Conservation (phyloP, 805 yeast genomes). For the Cyberlindnera xishuangbannaensis region DNA sequence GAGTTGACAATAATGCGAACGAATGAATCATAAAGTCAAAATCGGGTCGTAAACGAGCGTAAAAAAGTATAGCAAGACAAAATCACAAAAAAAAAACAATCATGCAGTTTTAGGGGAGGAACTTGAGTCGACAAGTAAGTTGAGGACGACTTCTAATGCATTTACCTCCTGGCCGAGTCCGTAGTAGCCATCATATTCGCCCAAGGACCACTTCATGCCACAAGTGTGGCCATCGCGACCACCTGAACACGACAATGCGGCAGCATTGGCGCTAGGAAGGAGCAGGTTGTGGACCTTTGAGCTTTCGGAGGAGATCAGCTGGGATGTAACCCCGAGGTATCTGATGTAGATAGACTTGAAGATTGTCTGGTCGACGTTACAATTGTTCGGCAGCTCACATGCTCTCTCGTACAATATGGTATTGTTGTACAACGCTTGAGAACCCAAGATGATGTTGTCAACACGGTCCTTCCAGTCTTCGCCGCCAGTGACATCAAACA, state of each 20-base stretch:
- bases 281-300: constrained; percentile 29
- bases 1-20: too few species aligned
- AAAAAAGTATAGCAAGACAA: too few species aligned
- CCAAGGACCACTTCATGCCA: constrained; percentile 71
- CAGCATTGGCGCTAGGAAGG: constrained; percentile 55
- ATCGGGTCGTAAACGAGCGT: too few species aligned
- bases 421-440: constrained; percentile 32
- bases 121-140: constrained; percentile 29
- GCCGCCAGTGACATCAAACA: constrained; percentile 63
- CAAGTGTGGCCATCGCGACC: constrained; percentile 84
- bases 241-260: constrained; percentile 81
- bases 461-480: constrained; percentile 42
- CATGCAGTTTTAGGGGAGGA: too few species aligned
- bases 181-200: constrained; percentile 59
- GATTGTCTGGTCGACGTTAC: constrained; percentile 83
- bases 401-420: constrained; percentile 76
- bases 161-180: constrained; percentile 91
- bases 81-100: too few species aligned
- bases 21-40: too few species aligned
- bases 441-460: constrained; percentile 18
- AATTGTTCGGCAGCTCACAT: constrained; percentile 57
- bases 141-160: constrained; percentile 63
- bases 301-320: constrained; percentile 53
- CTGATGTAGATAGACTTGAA: constrained; percentile 82
- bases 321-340: constrained; percentile 65